These are phyloP conservation scores for Penicillium flavigenum DNA, from an alignment of 495 filamentous ascomycete species.

Conservation along the genomic window DNA sequence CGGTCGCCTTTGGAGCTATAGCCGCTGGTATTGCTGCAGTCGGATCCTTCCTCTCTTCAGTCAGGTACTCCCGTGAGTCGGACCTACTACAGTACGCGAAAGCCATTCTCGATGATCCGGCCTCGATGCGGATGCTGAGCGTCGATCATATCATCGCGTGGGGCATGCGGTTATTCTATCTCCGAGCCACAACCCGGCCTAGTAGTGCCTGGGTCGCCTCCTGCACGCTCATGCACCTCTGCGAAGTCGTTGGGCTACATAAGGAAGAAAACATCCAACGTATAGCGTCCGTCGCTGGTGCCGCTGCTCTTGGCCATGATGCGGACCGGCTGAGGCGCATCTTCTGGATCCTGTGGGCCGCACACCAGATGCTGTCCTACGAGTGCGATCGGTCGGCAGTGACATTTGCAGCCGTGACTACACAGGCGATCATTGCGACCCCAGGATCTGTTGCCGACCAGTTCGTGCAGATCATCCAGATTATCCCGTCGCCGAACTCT, in stretches of 20 bases:
- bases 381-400: constrained; percentile 35
- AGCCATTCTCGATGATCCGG: constrained; percentile 35
- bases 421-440: constrained; percentile 21
- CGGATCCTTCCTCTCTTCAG: constrained; percentile 34
- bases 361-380: constrained; percentile 35
- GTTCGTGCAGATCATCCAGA: constrained; percentile 32
- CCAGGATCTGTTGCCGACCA: constrained; percentile 30
- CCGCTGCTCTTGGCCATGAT: constrained; percentile 29
- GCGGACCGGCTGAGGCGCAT: constrained; percentile 33
- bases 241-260: constrained; percentile 31
- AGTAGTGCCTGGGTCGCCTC: constrained; percentile 40
- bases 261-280: constrained; percentile 32
- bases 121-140: constrained; percentile 27
- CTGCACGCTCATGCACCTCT: constrained; percentile 36
- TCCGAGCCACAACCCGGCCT: constrained; percentile 36
- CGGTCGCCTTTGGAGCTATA: constrained; percentile 30
- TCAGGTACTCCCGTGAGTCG: constrained; percentile 28
- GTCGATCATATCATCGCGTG: constrained; percentile 38
- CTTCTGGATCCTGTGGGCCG: constrained; percentile 37
- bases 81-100: constrained; percentile 35
- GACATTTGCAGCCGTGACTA: constrained; percentile 27
- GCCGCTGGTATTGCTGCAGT: constrained; percentile 33
- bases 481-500: constrained; percentile 32
- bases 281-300: constrained; percentile 25
- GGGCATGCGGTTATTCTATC: constrained; percentile 36